A percentile compares a stretch with the other conserved stretches of the same genome.
phyloP scores from a whole-genome alignment of 1,284 basidiomycete species.

The Cryptococcus sp. region DNA sequence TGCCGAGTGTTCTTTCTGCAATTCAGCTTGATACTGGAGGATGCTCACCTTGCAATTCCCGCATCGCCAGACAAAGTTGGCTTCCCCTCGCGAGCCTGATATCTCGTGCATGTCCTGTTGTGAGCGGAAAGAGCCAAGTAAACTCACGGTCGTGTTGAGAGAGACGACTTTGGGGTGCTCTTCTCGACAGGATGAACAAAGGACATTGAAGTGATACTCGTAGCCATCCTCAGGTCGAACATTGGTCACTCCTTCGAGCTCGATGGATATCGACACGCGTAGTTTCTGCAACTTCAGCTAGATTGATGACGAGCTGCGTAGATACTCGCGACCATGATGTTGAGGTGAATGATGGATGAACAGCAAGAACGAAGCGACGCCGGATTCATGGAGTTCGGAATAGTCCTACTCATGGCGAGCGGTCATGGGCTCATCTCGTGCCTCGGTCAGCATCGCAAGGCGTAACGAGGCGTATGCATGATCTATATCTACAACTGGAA shows the following conservation, averaged over 20 bases:
- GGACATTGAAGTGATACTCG: conserved; percentile 45
- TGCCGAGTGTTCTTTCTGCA: conserved; percentile 46
- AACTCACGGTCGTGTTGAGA: conserved; percentile 36
- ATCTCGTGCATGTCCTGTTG: conserved; percentile 42
- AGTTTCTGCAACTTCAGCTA: conserved; percentile 35
- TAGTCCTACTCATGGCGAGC: too few species aligned
- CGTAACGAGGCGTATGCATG: too few species aligned
- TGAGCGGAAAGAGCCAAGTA: neutral
- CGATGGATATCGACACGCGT: conserved; percentile 41
- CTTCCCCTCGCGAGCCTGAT: conserved; percentile 41
- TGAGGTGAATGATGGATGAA: neutral
- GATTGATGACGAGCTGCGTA: neutral
- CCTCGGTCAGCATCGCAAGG: too few species aligned
- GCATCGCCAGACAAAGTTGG: conserved; percentile 46
- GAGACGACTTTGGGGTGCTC: conserved; percentile 44
- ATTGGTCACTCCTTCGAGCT: conserved; percentile 44
- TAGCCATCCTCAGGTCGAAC: conserved; percentile 39
- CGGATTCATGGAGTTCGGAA: too few species aligned
- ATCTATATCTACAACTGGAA: too few species aligned
- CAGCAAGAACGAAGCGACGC: neutral
- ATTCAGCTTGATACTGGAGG: neutral
- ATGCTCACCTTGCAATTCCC: conserved; percentile 42
- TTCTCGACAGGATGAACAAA: conserved; percentile 43
- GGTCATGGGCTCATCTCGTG: too few species aligned
- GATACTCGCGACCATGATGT: conserved; percentile 15